These are phyloP conservation scores for Zymoseptoria tritici DNA, from an alignment of 2,329 filamentous ascomycete species.

Conservation along the genomic window DNA sequence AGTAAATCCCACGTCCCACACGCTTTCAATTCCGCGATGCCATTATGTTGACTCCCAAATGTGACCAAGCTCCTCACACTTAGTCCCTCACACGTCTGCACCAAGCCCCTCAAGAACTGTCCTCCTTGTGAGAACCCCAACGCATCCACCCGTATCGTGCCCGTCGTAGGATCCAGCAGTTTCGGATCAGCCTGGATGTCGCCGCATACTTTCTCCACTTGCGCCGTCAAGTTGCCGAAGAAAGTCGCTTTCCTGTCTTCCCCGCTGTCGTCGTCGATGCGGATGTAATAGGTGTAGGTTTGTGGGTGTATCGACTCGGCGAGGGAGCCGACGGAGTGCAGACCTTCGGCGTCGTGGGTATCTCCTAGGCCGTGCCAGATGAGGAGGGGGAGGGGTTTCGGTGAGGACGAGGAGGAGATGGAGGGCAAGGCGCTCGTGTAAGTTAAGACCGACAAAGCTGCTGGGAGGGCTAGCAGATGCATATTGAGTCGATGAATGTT, in stretches of 20 bases:
- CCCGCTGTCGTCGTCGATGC: slow-evolving; percentile 57
- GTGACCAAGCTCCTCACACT: slow-evolving; percentile 74
- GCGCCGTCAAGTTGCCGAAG: slow-evolving; percentile 78
- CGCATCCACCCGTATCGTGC: slow-evolving; percentile 57
- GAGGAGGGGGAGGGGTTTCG: slow-evolving; percentile 66
- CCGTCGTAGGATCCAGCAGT: slow-evolving; percentile 59
- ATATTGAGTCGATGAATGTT: neutral
- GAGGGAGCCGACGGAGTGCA: slow-evolving; percentile 63
- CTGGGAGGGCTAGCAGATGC: slow-evolving; percentile 15
- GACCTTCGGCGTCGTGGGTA: slow-evolving; percentile 66
- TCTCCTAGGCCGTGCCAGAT: slow-evolving; percentile 91
- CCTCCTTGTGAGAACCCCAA: slow-evolving; percentile 94
- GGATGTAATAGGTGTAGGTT: slow-evolving; percentile 75
- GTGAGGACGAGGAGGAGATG: neutral
- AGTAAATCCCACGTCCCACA: slow-evolving; percentile 69
- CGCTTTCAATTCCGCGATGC: slow-evolving; percentile 72
- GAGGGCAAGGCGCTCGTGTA: slow-evolving; percentile 7
- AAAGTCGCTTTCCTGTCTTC: slow-evolving; percentile 78
- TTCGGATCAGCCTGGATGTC: slow-evolving; percentile 69
- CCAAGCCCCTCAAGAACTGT: slow-evolving; percentile 85
- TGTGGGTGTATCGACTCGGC: slow-evolving; percentile 72
- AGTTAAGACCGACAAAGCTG: slow-evolving; percentile 8
- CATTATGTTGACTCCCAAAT: slow-evolving; percentile 87
- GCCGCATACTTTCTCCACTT: slow-evolving; percentile 70
- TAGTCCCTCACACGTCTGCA: slow-evolving; percentile 85